Conservation (phyloP, 192 early-diverging fungal species). For the Piromyces sp. region DNA sequence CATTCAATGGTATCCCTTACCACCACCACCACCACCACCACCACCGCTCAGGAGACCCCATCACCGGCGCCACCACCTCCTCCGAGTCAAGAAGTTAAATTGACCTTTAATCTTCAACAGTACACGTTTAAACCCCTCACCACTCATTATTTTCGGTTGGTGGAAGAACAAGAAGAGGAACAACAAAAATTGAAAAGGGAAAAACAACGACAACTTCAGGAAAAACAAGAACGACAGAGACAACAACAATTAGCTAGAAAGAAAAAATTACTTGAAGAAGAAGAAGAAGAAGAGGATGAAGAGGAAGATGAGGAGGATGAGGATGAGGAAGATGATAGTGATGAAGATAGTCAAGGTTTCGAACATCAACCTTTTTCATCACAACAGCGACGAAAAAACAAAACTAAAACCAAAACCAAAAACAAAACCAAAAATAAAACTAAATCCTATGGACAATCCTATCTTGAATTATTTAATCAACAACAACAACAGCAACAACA, state of each 20-base stretch:
- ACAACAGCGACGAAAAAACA: too few relatives aligned
- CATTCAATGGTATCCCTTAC: too few relatives aligned
- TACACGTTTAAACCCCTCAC: neutral
- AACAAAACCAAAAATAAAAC: neutral
- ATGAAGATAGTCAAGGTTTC: too few relatives aligned
- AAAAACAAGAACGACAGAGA: neutral
- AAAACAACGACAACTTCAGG: too few relatives aligned
- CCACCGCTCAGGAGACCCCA: too few relatives aligned
- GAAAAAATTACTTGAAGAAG: neutral
- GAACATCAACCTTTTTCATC: too few relatives aligned
- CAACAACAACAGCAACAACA: neutral
- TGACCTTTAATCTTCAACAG: neutral
- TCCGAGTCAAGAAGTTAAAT: neutral
- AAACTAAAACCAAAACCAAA: too few relatives aligned
- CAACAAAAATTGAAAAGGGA: too few relatives aligned
- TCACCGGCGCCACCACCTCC: too few relatives aligned
- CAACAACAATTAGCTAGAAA: neutral
- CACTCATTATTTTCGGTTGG: neutral
- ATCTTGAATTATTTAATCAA: neutral
- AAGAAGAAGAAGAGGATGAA: neutral
- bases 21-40: too few relatives aligned
- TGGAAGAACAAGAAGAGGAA: neutral
- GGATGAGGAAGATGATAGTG: too few relatives aligned
- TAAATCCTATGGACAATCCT: neutral
- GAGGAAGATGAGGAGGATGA: too few relatives aligned